phyloP scores from a whole-genome alignment of 495 filamentous ascomycete species.

The Chaetomium fimeti region DNA sequence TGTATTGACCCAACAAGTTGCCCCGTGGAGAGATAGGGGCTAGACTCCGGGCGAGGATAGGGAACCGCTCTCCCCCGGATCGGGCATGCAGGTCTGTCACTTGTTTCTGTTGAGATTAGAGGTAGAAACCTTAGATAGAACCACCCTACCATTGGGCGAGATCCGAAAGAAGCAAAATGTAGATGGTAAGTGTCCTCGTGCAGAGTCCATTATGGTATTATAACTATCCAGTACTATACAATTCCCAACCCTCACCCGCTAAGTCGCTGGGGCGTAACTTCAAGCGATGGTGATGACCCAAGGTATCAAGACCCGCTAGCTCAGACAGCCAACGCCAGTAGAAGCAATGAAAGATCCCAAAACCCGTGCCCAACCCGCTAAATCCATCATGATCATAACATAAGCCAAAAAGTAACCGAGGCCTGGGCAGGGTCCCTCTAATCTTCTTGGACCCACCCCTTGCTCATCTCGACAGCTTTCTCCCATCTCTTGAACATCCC shows the following conservation, averaged over 20 bases:
- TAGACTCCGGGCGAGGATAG: not conserved
- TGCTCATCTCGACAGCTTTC: slow-evolving; percentile 86
- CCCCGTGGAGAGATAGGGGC: not conserved
- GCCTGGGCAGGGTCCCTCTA: slow-evolving; percentile 7
- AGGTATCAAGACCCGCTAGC: not conserved
- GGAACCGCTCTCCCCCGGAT: not conserved
- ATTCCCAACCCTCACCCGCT: not conserved
- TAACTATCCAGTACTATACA: not conserved
- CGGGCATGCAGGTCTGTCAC: too few species aligned
- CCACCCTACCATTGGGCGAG: not conserved
- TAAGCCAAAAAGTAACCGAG: not conserved
- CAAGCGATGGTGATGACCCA: not conserved
- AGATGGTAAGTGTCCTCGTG: not conserved
- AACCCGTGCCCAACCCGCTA: not conserved
- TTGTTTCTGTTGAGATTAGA: not conserved
- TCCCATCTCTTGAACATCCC: slow-evolving; percentile 79
- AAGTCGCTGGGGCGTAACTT: not conserved
- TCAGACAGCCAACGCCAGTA: not conserved
- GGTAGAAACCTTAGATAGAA: not conserved
- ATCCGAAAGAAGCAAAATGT: not conserved
- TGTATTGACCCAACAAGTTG: not conserved
- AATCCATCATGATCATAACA: slow-evolving; percentile 3
- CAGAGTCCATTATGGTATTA: slow-evolving; percentile 2
- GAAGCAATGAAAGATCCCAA: not conserved
- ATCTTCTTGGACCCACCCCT: slow-evolving; percentile 64